Evolutionary conservation across 495 filamentous ascomycete genomes (phyloP).

Genomic region (Neurospora tetrasperma): DNA sequence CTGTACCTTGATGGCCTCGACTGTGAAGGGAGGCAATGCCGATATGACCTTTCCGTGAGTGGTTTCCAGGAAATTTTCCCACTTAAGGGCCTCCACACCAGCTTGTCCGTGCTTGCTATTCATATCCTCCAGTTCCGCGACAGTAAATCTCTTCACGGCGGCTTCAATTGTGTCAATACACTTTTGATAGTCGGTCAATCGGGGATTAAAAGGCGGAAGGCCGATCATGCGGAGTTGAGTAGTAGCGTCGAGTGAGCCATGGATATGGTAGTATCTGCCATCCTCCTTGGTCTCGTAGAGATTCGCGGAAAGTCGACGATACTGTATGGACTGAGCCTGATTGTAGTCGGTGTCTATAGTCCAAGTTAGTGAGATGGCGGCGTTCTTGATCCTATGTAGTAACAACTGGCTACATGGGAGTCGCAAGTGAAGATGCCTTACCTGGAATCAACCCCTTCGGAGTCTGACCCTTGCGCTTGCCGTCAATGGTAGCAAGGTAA

Average conservation of each 20-base stretch:
- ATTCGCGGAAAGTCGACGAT: conserved; percentile 66
- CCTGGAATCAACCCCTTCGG: conserved; percentile 52
- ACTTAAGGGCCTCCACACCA: conserved; percentile 54
- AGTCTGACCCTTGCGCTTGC: conserved; percentile 52
- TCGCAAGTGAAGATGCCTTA: conserved; percentile 23
- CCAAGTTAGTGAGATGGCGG: not conserved
- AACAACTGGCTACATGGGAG: not conserved
- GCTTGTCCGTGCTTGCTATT: conserved; percentile 54
- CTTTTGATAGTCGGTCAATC: conserved; percentile 54
- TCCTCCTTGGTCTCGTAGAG: conserved; percentile 58
- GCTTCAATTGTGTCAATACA: conserved; percentile 57
- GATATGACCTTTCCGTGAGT: conserved; percentile 39
- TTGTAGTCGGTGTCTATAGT: conserved; percentile 57
- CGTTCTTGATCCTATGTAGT: not conserved
- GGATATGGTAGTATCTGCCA: conserved; percentile 65
- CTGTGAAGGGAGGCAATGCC: conserved; percentile 19
- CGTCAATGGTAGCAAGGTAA: conserved; percentile 61
- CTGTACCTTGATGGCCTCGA: not conserved
- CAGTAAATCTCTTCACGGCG: conserved; percentile 53
- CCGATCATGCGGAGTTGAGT: conserved; percentile 63
- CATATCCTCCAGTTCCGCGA: conserved; percentile 52
- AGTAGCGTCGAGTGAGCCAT: conserved; percentile 63
- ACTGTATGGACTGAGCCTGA: conserved; percentile 58
- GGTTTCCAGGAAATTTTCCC: conserved; percentile 52
- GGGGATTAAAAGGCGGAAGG: conserved; percentile 50